phyloP scores from a whole-genome alignment of 1,284 basidiomycete genomes.

The Rugosomyces carneus region DNA sequence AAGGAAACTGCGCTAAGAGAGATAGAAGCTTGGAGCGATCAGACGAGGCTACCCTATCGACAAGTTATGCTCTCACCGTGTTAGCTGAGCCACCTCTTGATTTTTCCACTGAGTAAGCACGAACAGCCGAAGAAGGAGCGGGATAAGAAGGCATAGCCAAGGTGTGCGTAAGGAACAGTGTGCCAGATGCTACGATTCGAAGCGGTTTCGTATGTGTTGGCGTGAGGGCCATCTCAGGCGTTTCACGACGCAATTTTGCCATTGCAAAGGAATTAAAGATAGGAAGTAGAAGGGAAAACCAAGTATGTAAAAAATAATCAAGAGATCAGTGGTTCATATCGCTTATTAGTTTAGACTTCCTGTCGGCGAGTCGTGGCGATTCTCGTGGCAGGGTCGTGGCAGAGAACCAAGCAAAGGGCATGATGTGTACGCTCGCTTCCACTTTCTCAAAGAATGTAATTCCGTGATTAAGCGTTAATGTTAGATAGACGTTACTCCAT shows the following conservation, averaged over 20 bases:
- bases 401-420: background rate
- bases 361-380: background rate
- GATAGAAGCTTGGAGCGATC: constrained; percentile 42
- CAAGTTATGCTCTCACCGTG: constrained; percentile 29
- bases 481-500: constrained; percentile 36
- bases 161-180: constrained; percentile 70
- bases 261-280: constrained; percentile 19
- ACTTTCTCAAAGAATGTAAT: background rate
- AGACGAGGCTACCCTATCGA: constrained; percentile 2
- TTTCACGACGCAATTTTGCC: constrained; percentile 41
- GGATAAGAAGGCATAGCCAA: constrained; percentile 59
- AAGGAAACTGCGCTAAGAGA: constrained; percentile 62
- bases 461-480: no score
- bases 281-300: background rate
- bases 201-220: constrained; percentile 35
- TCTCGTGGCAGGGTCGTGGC: background rate
- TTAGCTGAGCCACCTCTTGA: constrained; percentile 66
- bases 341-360: constrained; percentile 4
- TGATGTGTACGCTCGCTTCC: background rate
- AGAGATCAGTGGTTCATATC: constrained; percentile 14
- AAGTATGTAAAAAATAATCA: background rate
- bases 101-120: constrained; percentile 64
- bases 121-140: constrained; percentile 46
- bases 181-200: constrained; percentile 70
- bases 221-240: constrained; percentile 24